Percentiles rank a stretch among this genome's conserved stretches.
phyloP scores from a whole-genome alignment of 352 stramenopile genomes.

The Peronospora destructor region DNA sequence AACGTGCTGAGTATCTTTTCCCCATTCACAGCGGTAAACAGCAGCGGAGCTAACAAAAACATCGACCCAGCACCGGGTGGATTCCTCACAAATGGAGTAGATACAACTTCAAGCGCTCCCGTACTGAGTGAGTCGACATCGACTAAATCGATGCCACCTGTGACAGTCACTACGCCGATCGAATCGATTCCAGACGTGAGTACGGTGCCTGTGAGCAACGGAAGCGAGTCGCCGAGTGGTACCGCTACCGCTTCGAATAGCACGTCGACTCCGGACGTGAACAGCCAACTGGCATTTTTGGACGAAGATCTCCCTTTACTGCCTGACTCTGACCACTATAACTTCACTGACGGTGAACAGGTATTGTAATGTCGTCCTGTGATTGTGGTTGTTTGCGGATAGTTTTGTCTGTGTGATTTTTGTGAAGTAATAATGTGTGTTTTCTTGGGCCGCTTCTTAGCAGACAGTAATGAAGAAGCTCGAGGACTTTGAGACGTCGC shows the following conservation, averaged over 20 bases:
- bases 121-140: slow-evolving; percentile 3
- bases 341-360: slow-evolving; percentile 72
- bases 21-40: slow-evolving; percentile 24
- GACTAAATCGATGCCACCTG: slow-evolving; percentile 3
- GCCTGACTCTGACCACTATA: slow-evolving; percentile 61
- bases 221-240: slow-evolving; percentile 3
- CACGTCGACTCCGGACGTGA: slow-evolving; percentile 8
- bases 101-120: background rate
- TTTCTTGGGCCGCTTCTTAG: slow-evolving; percentile 33
- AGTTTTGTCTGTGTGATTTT: slow-evolving; percentile 6
- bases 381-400: slow-evolving; percentile 3
- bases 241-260: slow-evolving; percentile 1
- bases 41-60: slow-evolving; percentile 9
- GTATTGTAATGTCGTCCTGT: slow-evolving; percentile 34
- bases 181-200: slow-evolving; percentile 8
- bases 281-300: slow-evolving; percentile 53
- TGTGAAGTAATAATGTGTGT: slow-evolving; percentile 23
- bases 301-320: slow-evolving; percentile 69
- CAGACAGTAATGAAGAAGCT: slow-evolving; percentile 85
- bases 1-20: slow-evolving; percentile 81
- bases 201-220: slow-evolving; percentile 3
- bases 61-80: slow-evolving; percentile 11
- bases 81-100: slow-evolving; percentile 29
- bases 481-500: slow-evolving; percentile 82
- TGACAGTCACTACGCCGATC: slow-evolving; percentile 6